A percentile compares a stretch with the other conserved stretches of the same genome.
phyloP scores from a whole-genome alignment of 2,329 filamentous ascomycete genomes.

The Dactylonectria macrodidyma region DNA sequence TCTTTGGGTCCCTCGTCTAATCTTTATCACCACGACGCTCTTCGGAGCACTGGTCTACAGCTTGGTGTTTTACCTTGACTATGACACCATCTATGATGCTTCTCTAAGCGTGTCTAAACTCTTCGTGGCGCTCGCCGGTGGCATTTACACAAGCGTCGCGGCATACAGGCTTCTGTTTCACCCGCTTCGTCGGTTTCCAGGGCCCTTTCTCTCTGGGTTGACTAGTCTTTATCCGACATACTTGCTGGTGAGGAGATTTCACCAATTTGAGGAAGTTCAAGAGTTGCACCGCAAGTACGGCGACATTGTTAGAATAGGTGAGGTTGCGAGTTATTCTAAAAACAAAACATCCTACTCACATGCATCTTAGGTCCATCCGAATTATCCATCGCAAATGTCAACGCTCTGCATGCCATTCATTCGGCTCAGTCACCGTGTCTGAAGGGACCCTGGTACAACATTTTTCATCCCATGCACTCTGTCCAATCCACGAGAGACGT shows the following conservation, averaged over 20 bases:
- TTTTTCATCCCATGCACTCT: background rate
- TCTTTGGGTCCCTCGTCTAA: constrained; percentile 1
- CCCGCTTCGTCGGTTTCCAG: constrained; percentile 15
- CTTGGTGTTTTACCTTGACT: background rate
- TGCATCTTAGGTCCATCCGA: background rate
- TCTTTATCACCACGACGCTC: background rate
- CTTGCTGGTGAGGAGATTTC: background rate
- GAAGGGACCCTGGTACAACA: constrained; percentile 5
- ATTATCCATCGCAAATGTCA: constrained; percentile 1
- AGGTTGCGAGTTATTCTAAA: background rate
- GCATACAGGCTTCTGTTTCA: constrained; percentile 10
- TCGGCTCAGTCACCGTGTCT: background rate
- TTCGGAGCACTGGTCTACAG: background rate
- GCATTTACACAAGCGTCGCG: constrained; percentile 10
- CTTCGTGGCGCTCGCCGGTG: background rate
- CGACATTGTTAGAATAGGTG: constrained; percentile 21
- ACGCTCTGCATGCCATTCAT: background rate
- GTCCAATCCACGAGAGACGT: background rate
- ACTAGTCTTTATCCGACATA: constrained; percentile 1
- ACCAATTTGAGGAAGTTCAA: constrained; percentile 7
- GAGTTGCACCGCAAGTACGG: constrained; percentile 12
- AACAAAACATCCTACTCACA: background rate
- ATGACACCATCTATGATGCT: background rate
- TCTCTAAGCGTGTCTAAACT: background rate
- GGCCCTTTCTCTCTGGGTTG: constrained; percentile 11